These are phyloP conservation scores for Neurospora discreta DNA, from an alignment of 495 filamentous ascomycete genomes.

Conservation along the genomic window DNA sequence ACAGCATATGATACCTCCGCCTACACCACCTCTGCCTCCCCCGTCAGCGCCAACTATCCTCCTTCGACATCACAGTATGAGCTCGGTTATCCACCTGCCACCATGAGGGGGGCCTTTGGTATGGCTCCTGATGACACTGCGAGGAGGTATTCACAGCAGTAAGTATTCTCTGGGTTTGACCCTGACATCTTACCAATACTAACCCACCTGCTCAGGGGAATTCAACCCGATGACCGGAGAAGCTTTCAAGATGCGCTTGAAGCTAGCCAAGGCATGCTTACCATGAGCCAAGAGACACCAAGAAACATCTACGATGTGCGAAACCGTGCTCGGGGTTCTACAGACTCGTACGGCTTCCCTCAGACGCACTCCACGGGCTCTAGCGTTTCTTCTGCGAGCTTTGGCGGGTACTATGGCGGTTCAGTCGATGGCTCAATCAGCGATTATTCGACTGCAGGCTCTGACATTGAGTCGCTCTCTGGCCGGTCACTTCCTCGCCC, in stretches of 20 bases:
- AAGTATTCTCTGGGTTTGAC: constrained; percentile 60
- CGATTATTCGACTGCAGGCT: constrained; percentile 89
- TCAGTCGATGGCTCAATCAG: constrained; percentile 86
- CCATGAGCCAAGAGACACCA: constrained; percentile 85
- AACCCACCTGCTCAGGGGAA: constrained; percentile 31
- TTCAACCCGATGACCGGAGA: constrained; percentile 50
- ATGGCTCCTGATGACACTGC: constrained; percentile 48
- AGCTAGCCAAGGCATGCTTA: constrained; percentile 75
- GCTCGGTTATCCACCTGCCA: constrained; percentile 51
- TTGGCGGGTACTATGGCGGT: constrained; percentile 68
- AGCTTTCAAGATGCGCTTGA: constrained; percentile 77
- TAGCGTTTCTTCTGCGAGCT: constrained; percentile 75
- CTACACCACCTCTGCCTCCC: constrained; percentile 44
- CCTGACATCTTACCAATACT: neutral
- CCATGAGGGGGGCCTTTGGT: constrained; percentile 48
- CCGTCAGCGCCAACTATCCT: constrained; percentile 54
- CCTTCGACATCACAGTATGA: constrained; percentile 59
- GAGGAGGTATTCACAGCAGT: constrained; percentile 84
- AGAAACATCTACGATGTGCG: constrained; percentile 74
- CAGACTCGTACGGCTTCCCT: constrained; percentile 92
- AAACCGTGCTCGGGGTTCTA: constrained; percentile 47
- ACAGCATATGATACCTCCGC: constrained; percentile 37
- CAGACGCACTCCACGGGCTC: constrained; percentile 85
- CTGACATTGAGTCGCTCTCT: constrained; percentile 63
- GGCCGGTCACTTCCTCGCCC: constrained; percentile 79